phyloP scores from a whole-genome alignment of 352 stramenopile genomes.

The Phytophthora crassamura region DNA sequence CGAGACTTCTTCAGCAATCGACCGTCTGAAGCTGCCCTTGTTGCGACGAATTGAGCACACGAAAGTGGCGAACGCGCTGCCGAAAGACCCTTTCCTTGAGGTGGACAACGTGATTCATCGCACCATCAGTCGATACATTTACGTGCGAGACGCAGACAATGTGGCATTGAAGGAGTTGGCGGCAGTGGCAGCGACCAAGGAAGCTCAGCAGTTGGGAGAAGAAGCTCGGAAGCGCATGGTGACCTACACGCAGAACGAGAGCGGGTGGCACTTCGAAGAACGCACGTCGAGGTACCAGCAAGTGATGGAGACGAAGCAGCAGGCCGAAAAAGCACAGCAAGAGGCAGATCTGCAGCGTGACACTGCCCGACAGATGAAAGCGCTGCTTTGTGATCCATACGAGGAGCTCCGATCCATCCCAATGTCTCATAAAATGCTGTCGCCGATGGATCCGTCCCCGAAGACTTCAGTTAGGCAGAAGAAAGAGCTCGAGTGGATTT shows the following conservation, averaged over 20 bases:
- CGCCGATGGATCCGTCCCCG: not conserved
- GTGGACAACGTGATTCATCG: slow-evolving; percentile 53
- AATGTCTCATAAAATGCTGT: not conserved
- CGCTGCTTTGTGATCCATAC: slow-evolving; percentile 55
- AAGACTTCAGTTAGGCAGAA: not conserved
- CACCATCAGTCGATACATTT: slow-evolving; percentile 35
- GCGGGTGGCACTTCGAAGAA: slow-evolving; percentile 70
- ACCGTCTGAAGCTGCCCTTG: slow-evolving; percentile 43
- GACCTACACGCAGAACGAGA: slow-evolving; percentile 63
- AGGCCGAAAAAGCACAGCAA: slow-evolving; percentile 49
- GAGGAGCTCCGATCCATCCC: slow-evolving; percentile 12
- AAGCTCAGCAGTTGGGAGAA: slow-evolving; percentile 62
- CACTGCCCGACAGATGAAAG: slow-evolving; percentile 36
- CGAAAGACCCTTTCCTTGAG: slow-evolving; percentile 34
- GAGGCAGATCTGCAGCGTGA: slow-evolving; percentile 50
- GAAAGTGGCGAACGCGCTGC: slow-evolving; percentile 18
- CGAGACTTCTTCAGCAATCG: not conserved
- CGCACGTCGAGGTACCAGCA: slow-evolving; percentile 56
- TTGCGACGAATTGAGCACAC: slow-evolving; percentile 35
- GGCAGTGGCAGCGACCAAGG: slow-evolving; percentile 36
- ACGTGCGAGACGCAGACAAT: slow-evolving; percentile 35
- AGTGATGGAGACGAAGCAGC: slow-evolving; percentile 59
- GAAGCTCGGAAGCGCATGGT: slow-evolving; percentile 68
- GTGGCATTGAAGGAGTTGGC: slow-evolving; percentile 39
- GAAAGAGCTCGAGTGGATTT: slow-evolving; percentile 44